phyloP scores from a whole-genome alignment of 257 asterid genomes.

The Petunia axillaris region DNA sequence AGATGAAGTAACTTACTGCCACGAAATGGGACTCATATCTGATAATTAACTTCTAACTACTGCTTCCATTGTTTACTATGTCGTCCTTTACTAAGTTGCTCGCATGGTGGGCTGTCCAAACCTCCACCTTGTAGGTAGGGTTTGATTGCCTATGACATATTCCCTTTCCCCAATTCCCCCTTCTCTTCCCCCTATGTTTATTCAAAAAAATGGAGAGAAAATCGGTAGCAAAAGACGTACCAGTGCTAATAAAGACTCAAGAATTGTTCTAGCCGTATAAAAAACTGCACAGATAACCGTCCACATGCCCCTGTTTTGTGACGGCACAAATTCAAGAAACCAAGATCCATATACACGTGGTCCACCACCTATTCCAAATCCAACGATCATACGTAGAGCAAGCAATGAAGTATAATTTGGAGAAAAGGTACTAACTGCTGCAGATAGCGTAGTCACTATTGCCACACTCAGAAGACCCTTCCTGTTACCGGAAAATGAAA shows the following conservation, averaged over 20 bases:
- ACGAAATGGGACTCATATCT: no score
- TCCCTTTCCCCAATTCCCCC: no score
- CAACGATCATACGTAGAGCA: slow-evolving; percentile 61
- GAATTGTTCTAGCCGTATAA: slow-evolving; percentile 76
- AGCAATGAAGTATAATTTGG: slow-evolving; percentile 60
- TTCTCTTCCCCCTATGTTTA: not conserved
- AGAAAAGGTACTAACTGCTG: slow-evolving; percentile 64
- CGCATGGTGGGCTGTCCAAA: not conserved
- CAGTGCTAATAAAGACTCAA: slow-evolving; percentile 83
- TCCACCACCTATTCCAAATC: slow-evolving; percentile 84
- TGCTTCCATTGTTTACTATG: no score
- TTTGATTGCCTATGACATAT: no score
- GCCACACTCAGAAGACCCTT: slow-evolving; percentile 70
- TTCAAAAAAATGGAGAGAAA: no score
- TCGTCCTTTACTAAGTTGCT: no score
- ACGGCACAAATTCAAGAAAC: slow-evolving; percentile 88
- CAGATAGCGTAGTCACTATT: slow-evolving; percentile 56
- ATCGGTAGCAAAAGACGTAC: slow-evolving; percentile 36
- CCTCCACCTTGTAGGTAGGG: no score
- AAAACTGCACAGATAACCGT: slow-evolving; percentile 68
- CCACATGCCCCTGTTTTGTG: slow-evolving; percentile 71
- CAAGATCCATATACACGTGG: slow-evolving; percentile 71
- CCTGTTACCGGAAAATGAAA: slow-evolving; percentile 48
- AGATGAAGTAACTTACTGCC: no score
- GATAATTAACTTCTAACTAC: no score